Evolutionary conservation across 2,329 filamentous ascomycete genomes (phyloP).

Genomic region (Ophiostoma triangulosporum): DNA sequence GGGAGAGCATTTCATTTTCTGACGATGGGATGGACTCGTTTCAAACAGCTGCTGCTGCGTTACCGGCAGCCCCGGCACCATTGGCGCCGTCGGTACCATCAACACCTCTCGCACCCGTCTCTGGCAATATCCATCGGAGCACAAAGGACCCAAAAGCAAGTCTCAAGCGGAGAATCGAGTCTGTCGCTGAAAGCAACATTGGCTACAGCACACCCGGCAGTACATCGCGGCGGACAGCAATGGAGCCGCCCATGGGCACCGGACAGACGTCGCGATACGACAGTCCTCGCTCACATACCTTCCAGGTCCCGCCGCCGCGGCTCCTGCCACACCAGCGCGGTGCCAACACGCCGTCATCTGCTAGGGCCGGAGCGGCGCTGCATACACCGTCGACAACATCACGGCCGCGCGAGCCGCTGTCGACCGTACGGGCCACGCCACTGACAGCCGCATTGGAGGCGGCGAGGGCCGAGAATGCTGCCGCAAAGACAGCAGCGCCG

Average conservation of each 20-base stretch:
- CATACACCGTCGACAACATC: neutral
- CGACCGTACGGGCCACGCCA: neutral
- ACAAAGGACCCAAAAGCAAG: neutral
- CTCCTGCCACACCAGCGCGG: neutral
- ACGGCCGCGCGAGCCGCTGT: neutral
- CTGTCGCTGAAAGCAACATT: constrained; percentile 4
- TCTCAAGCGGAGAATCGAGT: constrained; percentile 9
- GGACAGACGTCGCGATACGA: neutral
- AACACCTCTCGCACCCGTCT: constrained; percentile 3
- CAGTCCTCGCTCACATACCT: constrained; percentile 3
- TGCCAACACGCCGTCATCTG: neutral
- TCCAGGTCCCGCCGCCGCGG: constrained; percentile 11
- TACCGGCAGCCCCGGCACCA: neutral
- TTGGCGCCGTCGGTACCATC: neutral
- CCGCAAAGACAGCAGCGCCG: neutral
- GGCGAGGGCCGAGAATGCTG: neutral
- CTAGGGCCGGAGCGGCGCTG: neutral
- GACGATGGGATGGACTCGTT: too few relatives aligned
- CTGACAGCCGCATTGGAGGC: neutral
- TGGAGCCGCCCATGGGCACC: neutral
- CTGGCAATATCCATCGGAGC: constrained; percentile 6
- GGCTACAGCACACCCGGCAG: neutral
- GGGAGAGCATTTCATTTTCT: neutral
- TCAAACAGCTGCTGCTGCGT: too few relatives aligned
- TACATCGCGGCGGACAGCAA: neutral